phyloP scores from a whole-genome alignment of 768 basidiomycete genomes.

The Podaxis rugospora region DNA sequence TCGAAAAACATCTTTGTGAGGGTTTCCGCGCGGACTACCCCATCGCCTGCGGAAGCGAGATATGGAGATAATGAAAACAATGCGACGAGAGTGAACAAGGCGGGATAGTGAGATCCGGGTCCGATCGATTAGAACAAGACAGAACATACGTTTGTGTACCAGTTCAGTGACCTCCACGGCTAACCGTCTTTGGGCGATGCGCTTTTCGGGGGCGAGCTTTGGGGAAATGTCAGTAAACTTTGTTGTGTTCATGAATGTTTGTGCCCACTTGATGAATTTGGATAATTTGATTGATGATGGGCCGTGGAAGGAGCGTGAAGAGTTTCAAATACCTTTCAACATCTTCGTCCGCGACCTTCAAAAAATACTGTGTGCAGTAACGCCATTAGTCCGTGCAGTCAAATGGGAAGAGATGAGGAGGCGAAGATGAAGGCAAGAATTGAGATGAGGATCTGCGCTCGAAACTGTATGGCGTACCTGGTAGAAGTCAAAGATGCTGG shows the following conservation, averaged over 20 bases:
- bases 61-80: slow-evolving; percentile 6
- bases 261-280: slow-evolving; percentile 49
- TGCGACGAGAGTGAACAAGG: background rate
- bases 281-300: slow-evolving; percentile 54
- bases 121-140: background rate
- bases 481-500: slow-evolving; percentile 91
- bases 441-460: background rate
- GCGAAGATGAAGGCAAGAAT: background rate
- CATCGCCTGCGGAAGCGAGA: slow-evolving; percentile 26
- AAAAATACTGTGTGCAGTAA: slow-evolving; percentile 69
- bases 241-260: background rate
- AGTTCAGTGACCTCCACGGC: slow-evolving; percentile 53
- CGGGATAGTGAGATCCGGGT: background rate
- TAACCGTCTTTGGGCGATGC: slow-evolving; percentile 42
- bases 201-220: slow-evolving; percentile 38
- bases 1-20: slow-evolving; percentile 43
- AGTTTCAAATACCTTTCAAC: slow-evolving; percentile 75
- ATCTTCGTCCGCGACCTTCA: slow-evolving; percentile 76
- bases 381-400: background rate
- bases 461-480: slow-evolving; percentile 48
- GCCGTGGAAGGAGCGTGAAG: slow-evolving; percentile 70
- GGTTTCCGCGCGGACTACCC: slow-evolving; percentile 34
- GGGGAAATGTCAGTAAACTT: background rate
- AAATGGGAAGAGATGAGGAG: too few relatives aligned
- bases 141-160: slow-evolving; percentile 35